These are phyloP conservation scores for Hypoxylon rubiginosum DNA, from an alignment of 2,329 filamentous ascomycete genomes.

Conservation along the genomic window DNA sequence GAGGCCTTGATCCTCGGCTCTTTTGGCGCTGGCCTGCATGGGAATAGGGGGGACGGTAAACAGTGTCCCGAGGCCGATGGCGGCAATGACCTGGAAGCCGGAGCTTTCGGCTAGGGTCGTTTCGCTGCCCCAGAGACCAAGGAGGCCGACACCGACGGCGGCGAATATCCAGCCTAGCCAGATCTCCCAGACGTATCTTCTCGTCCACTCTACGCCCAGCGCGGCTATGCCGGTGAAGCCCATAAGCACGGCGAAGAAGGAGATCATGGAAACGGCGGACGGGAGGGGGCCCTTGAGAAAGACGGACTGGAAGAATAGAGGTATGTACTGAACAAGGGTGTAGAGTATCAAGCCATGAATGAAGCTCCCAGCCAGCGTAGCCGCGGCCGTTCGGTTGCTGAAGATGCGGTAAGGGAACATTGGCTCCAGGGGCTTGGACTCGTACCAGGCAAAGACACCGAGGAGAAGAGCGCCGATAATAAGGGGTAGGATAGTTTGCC, in stretches of 20 bases:
- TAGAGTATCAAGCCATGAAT: background rate
- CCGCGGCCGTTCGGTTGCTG: background rate
- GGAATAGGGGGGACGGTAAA: background rate
- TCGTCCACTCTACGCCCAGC: background rate
- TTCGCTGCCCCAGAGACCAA: background rate
- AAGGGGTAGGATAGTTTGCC: background rate
- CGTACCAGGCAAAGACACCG: background rate
- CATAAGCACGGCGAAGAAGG: conserved; percentile 2
- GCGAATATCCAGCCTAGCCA: background rate
- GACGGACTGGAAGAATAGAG: background rate
- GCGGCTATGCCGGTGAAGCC: background rate
- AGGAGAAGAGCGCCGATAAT: background rate
- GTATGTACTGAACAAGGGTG: background rate
- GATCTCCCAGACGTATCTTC: conserved; percentile 1
- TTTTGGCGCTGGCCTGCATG: background rate
- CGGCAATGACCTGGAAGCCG: background rate
- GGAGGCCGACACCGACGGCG: conserved; percentile 1
- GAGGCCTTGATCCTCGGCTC: background rate
- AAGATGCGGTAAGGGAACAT: conserved; percentile 1
- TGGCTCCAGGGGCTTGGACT: background rate
- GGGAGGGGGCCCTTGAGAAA: background rate
- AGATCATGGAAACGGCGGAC: background rate
- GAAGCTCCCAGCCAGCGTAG: background rate
- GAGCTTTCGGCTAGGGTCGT: background rate
- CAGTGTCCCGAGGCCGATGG: background rate